Base-by-base conservation (phyloP, 192 early-diverging fungal species). In the Ambispora gerdemannii region DNA sequence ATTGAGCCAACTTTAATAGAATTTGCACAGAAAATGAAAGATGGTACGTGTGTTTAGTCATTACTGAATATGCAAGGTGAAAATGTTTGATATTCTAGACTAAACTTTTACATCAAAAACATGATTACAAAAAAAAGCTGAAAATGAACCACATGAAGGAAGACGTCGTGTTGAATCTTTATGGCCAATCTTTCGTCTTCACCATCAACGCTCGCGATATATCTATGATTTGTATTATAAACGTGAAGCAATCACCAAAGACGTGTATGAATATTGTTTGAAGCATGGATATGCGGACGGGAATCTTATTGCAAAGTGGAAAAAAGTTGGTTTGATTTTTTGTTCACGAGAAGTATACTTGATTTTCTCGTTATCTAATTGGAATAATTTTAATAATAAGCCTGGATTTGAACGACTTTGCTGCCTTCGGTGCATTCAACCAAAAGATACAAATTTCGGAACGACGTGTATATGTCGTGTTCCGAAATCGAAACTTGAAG, bases 401-500 rank as follows among this genome's bases (percentile, higher is more conserved):
- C 83, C 88, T 56, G 96, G 96, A 32, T 99, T 93, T 76, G 97
- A 99, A 76, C 95, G 95, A 73, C 84, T 99, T 35, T 99, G 97
- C 74, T 99, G 97, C 73, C 72, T 98, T 71, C 84, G 92, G 63
- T 98, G 97, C 75, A 96, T 99, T 69, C 97, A 99, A 71, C 89
- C 95, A 52, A 89, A 87, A 69, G 97, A 99, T 71, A 98, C 95
- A 15, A 97, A 96, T 77, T 97, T 92, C 82, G 94, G 95, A 28
- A 98, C 97, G 0, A 93, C 92, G 1, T 99, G 97, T 76, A 89
- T 97, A 4, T 99, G 97, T 83, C 88, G 97, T 47, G 95, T 99
- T 50, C 96, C 97, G 8, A 90, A 89, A 74, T 86, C 80, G 52
- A 94, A 92, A 70, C 75, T 99, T 36, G 90, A 94, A 74, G 92